These are phyloP conservation scores for Tillandsia leiboldiana DNA, from an alignment of 176 grass and related monocot genomes.

Conservation along the genomic window DNA sequence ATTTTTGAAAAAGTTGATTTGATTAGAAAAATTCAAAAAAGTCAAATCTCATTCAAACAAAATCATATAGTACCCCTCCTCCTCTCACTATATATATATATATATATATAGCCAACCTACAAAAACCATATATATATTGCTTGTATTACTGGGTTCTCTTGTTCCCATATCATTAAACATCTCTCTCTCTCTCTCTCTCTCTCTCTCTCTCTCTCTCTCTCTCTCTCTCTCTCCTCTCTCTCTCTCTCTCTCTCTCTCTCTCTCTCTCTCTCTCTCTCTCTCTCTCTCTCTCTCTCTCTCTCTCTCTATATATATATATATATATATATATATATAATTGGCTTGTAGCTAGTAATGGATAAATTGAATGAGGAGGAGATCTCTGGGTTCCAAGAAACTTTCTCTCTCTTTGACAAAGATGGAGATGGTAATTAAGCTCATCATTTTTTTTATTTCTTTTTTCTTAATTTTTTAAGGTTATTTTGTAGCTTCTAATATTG, in stretches of 20 bases:
- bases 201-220: not conserved
- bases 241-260: not conserved
- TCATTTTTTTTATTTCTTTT: not conserved
- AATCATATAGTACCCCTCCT: not conserved
- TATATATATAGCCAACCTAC: not conserved
- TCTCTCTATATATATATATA: no score
- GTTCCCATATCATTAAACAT: no score
- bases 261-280: not conserved
- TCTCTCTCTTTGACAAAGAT: slow-evolving; percentile 85
- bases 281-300: not conserved
- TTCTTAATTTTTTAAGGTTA: not conserved
- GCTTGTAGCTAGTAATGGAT: slow-evolving; percentile 16
- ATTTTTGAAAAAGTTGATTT: not conserved
- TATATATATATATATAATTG: not conserved
- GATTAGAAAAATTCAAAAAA: not conserved
- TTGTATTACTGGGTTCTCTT: not conserved
- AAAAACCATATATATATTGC: not conserved
- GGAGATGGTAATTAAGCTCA: slow-evolving; percentile 42
- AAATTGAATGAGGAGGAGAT: slow-evolving; percentile 37
- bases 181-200: not conserved
- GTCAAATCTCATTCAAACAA: not conserved
- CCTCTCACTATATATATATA: not conserved
- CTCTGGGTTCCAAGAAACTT: slow-evolving; percentile 60
- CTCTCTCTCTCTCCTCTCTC: not conserved
- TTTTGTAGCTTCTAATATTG: no score